These are phyloP conservation scores for Penicillium sp. DNA, from an alignment of 2,329 filamentous ascomycete genomes.

Conservation along the genomic window DNA sequence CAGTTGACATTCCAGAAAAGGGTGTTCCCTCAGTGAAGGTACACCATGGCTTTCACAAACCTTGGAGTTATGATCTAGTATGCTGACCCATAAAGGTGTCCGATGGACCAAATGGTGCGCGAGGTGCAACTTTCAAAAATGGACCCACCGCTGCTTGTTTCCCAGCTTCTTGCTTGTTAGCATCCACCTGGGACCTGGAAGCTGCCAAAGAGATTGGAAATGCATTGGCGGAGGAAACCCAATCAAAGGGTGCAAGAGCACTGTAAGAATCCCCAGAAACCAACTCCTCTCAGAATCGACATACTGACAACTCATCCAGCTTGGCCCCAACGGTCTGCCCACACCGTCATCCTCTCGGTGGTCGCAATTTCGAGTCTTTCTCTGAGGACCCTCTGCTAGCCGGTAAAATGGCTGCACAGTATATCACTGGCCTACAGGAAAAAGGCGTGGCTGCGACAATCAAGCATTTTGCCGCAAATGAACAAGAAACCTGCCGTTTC, in stretches of 20 bases:
- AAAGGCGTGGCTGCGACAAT: constrained; percentile 73
- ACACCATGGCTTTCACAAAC: constrained; percentile 17
- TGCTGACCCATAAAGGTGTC: constrained; percentile 53
- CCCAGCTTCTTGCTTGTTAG: constrained; percentile 74
- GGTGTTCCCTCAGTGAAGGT: constrained; percentile 13
- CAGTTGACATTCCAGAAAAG: not conserved
- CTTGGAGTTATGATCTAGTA: not conserved
- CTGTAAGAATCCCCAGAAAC: constrained; percentile 56
- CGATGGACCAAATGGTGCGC: constrained; percentile 69
- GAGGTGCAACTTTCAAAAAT: constrained; percentile 67
- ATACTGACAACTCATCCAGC: constrained; percentile 29
- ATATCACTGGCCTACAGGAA: constrained; percentile 71
- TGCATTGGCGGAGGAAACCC: constrained; percentile 69
- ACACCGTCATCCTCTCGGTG: constrained; percentile 76
- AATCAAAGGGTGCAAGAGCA: constrained; percentile 71
- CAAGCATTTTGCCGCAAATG: constrained; percentile 61
- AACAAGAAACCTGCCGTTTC: constrained; percentile 47
- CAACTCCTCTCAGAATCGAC: not conserved
- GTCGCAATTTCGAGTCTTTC: constrained; percentile 81
- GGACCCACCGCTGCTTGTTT: constrained; percentile 71
- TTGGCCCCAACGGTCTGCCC: constrained; percentile 67
- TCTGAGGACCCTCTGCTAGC: constrained; percentile 78
- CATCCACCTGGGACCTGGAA: constrained; percentile 73
- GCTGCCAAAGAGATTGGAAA: constrained; percentile 69
- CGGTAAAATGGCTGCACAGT: constrained; percentile 71